Base-by-base conservation (phyloP, 441 rosid species). In the Hypseocharis bilobata region DNA sequence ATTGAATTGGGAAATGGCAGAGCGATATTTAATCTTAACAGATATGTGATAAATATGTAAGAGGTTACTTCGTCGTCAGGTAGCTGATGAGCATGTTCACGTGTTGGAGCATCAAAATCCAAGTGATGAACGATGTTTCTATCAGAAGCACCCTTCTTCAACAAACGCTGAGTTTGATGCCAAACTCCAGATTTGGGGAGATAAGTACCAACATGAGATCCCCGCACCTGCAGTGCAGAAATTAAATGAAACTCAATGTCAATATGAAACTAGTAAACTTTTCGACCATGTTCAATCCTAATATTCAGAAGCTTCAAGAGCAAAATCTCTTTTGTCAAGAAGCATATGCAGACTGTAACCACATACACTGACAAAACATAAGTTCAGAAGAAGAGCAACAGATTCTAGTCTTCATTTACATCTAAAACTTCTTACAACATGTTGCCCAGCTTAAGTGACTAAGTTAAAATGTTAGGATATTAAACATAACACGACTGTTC, bases 61-160 rank as follows among this genome's bases (percentile, higher is more conserved):
- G 72, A 68, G 66, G 74, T 70, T 91, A 93, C 99, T 73, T 80
- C 83, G 76, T 93, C 96, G 71, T 91, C 96, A 55, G 86, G 82
- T 58, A 91, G 83, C 73, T 79, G 85, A 69, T 78, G 84, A 59
- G 96, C 86, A 74, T 89, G 86, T 73, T 93, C 95, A 34, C 99
- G 96, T 28, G 99, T 93, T 68, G 99, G 97, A 70, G 99, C 99
- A 84, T 93, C 99, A 82, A 93, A 93, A 82, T 93, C 99, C 84
- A 93, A 83, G 78, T 93, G 96, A 75, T 74, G 87, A 71, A 93
- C 80, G 52, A 81, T 86, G 74, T 87, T 87, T 62, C 77, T 28
- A 62, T 73, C 66, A 36, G 84, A 80, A 44, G 73, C 78, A 62
- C 84, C 86, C 75, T 81, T 93, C 85, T 76, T 87, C 49, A 93